phyloP scores from a whole-genome alignment of 176 grass and related monocot species.

The Aegilops bicornis region DNA sequence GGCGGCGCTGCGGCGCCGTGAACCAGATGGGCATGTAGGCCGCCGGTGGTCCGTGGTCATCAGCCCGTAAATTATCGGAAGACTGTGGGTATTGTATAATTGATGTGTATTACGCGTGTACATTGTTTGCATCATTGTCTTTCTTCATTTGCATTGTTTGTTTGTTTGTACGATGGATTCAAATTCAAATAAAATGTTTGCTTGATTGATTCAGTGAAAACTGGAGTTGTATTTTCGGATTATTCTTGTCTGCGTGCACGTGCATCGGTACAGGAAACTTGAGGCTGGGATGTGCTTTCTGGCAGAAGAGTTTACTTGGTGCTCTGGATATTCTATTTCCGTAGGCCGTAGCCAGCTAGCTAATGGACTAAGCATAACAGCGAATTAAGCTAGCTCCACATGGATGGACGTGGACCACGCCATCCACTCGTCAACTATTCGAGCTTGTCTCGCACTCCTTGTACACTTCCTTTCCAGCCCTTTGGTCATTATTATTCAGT shows the following conservation, averaged over 20 bases:
- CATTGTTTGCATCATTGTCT: neutral
- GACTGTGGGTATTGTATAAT: neutral
- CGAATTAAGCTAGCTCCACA: constrained; percentile 29
- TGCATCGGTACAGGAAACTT: constrained; percentile 28
- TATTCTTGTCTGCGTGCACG: neutral
- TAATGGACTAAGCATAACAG: neutral
- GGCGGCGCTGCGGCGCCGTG: constrained; percentile 57
- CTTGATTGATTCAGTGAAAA: constrained; percentile 2
- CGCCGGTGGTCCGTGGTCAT: too few relatives aligned
- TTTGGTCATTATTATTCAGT: neutral
- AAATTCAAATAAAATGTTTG: neutral
- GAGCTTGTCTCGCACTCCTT: constrained; percentile 1
- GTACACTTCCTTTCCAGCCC: constrained; percentile 9
- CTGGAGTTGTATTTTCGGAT: neutral
- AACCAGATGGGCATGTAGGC: constrained; percentile 31
- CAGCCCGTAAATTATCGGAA: neutral
- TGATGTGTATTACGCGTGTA: neutral
- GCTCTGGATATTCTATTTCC: neutral
- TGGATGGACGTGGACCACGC: neutral
- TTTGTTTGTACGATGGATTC: neutral
- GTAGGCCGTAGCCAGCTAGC: neutral
- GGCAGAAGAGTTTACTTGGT: neutral
- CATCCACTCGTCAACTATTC: constrained; percentile 6
- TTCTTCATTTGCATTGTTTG: constrained; percentile 3
- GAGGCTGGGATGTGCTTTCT: neutral